Evolutionary conservation across 2,329 filamentous ascomycete genomes (phyloP), one percentile per base, ranked within the genome.

Genomic region (Raffaelea albimanens): DNA sequence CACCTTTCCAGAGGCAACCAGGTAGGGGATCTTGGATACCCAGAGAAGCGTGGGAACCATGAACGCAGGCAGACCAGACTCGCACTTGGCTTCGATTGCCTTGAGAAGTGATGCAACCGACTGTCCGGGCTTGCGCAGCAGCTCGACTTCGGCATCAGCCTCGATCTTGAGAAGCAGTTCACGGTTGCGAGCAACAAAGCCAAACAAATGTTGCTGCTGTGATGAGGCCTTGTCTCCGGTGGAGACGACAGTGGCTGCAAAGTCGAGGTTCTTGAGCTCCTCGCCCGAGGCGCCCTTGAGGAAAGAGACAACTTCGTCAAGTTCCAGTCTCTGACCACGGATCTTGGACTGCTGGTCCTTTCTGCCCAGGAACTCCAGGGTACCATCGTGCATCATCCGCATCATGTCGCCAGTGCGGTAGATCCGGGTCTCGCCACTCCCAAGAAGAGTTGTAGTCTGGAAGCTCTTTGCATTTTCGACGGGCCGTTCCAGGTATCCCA

Each of bases 401-500:
- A 51, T 46, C 4, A 51, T 44, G 22, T 54, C 50, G 11, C 50
- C 52, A 1, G 50, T 53, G 43, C 51, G 51, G 36, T 53, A 53
- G 20, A 53, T 45, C 33, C 52, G 47, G n/a, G 38, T 48, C 16
- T 33, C 16, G 25, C 25, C 7, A 5, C 29, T 13, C 20, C 42
- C 39, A 13, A 53, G 40, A 20, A 45, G n/a, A n/a, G n/a, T 16
- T 4, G 43, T 51, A 4, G 36, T 5, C 20, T 50, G 49, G 43
- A 50, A 50, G 23, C 45, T 48, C 4, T 31, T 25, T 2, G 49
- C 49, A 34, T 43, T 48, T 9, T 50, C 49, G 2, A 47, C 48
- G 7, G 57, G 56, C 33, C 62, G 64, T 34, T 64, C 59, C 46
- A 68, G 57, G 47, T 73, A 73, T 11, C 65, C 68, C 36, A 66